Conservation (phyloP, 495 filamentous ascomycete species). For the Penicillium waksmanii region DNA sequence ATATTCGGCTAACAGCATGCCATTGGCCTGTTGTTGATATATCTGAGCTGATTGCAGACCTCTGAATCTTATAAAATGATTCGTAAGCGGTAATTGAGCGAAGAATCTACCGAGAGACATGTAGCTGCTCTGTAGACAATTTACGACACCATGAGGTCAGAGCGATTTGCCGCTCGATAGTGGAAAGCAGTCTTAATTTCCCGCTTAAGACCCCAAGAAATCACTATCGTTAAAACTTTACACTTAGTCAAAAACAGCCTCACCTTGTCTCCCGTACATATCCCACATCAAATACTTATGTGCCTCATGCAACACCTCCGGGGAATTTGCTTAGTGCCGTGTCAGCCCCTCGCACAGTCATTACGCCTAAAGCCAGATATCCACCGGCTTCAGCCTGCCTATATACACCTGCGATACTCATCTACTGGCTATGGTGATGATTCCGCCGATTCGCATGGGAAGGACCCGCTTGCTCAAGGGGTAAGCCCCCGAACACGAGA, state of each 20-base stretch:
- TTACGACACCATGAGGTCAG: neutral
- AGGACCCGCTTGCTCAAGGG: constrained; percentile 9
- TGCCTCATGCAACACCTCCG: neutral
- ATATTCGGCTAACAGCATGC: no score
- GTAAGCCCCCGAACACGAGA: constrained; percentile 17
- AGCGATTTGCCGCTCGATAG: neutral
- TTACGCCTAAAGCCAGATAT: neutral
- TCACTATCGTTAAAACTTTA: no score
- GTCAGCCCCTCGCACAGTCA: neutral
- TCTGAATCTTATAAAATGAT: neutral
- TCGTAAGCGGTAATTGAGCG: neutral
- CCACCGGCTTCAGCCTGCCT: neutral
- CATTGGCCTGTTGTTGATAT: no score
- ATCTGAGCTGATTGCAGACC: no score
- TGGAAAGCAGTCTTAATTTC: neutral
- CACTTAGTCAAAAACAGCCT: no score
- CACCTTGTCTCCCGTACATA: no score
- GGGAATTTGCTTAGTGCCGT: neutral
- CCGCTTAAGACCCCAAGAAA: no score
- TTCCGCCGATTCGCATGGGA: constrained; percentile 4
- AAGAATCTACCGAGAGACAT: no score
- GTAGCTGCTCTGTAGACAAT: neutral
- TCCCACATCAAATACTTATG: neutral
- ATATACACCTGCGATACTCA: neutral
- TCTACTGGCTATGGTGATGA: constrained; percentile 18